Evolutionary conservation across 352 stramenopile genomes (phyloP).

Genomic region (Nothophytophthora sp.): DNA sequence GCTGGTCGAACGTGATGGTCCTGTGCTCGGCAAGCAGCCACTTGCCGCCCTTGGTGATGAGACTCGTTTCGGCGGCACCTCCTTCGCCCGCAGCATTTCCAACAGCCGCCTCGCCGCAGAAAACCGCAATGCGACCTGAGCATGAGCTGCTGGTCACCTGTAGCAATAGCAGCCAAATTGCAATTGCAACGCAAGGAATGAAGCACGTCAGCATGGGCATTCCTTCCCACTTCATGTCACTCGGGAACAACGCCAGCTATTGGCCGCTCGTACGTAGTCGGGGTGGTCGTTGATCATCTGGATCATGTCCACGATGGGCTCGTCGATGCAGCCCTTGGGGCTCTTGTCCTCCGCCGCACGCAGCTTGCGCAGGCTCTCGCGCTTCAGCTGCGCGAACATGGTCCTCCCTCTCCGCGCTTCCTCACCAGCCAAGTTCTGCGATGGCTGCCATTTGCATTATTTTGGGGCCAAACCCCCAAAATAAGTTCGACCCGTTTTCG

Average conservation of each 20-base stretch:
- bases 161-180: no score
- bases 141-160: conserved; percentile 92
- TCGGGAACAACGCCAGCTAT: no score
- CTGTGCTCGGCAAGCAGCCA: conserved; percentile 89
- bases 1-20: conserved; percentile 69
- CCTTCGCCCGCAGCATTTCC: conserved; percentile 13
- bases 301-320: conserved; percentile 89
- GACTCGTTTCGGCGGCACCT: conserved; percentile 31
- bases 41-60: conserved; percentile 89
- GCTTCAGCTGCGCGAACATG: conserved; percentile 86
- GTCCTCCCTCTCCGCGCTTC: conserved; percentile 6
- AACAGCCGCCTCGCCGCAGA: conserved; percentile 51
- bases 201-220: no score
- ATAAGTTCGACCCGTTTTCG: no score
- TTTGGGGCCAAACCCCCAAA: no score
- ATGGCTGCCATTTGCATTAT: no score
- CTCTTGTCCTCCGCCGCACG: conserved; percentile 87
- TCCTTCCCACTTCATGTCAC: no score
- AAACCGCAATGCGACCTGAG: conserved; percentile 89
- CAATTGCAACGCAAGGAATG: no score
- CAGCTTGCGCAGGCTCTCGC: conserved; percentile 85
- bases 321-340: conserved; percentile 91
- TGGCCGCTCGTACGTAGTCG: conserved; percentile 87
- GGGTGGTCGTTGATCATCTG: conserved; percentile 80
- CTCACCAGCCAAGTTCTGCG: no score